Evolutionary conservation across 2,329 filamentous ascomycete species (phyloP), one percentile per base, ranked within the genome.

Genomic region (Aspergillus glaucus): DNA sequence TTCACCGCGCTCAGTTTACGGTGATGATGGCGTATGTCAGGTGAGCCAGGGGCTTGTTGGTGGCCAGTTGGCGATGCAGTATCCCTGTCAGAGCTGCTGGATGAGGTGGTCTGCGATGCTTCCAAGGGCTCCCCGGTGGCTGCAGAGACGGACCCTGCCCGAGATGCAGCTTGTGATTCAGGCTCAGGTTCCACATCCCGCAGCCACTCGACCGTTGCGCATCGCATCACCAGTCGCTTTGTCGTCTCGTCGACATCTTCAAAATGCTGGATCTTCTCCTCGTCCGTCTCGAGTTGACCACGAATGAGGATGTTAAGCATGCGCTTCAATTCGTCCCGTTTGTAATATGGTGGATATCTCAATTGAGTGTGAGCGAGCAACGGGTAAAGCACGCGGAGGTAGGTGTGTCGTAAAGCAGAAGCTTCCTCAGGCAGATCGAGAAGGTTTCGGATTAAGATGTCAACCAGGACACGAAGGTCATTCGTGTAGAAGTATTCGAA

Each of bases 401-500:
- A 98, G 3, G 93, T 98, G 67, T 98, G 93, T 34, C 92, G 82
- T 49, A 98, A 75, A 2, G 81, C 73, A 12, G 66, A 59, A 9
- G 76, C 83, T 64, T 95, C 92, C 61, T 92, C 86, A 0, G 94
- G 93, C 7, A 98, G 77, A 65, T 98, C 93, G 61, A 97, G 83
- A n/a, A 98, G 77, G 62, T 98, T 98, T 40, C 93, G 87, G 52
- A 98, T 88, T 50, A 98, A 90, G 55, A 98, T 93, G 63, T 98
- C 93, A 43, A 97, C 79, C 14, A 98, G 80, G 4, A 98, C 93
- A 50, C 89, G 87, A 26, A 98, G 77, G 63, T 98, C 93, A 65
- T 98, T 98, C 24, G 90, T 96, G 69, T 97, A 98, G 65, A 98
- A 98, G 70, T 97, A 98, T 71, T 98, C 93, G 67, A 93, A 89